Evolutionary conservation across 192 early-diverging fungal genomes (phyloP), one percentile per base, ranked within the genome.

Genomic region (Gryganskiella cystojenkinii): DNA sequence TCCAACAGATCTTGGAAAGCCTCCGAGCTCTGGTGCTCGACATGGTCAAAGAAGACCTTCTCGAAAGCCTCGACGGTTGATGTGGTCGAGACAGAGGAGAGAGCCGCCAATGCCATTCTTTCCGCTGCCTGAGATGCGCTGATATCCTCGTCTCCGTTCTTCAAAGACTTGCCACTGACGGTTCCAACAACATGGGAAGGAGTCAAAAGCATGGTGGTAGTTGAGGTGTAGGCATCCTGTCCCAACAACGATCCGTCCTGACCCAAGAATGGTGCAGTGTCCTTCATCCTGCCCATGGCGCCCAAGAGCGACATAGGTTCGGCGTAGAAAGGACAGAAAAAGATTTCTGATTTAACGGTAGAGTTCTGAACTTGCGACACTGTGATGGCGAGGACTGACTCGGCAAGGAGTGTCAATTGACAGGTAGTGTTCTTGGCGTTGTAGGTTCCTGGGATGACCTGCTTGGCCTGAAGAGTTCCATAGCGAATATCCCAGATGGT

Each of bases 401-500:
- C 82, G 4, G 70, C 60, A 14, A 85, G 70, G 3, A 75, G 61
- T 22, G 79, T 64, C n/a, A 85, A 63, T 52, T 76, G 68, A 49
- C 60, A 69, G 13, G 61, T 69, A 22, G 74, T 69, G 31, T 64
- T 62, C 22, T 50, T 42, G 7, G 61, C 61, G 20, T 45, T 64
- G 37, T 59, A 68, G 2, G 46, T 27, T 25, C 74, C 74, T 20
- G 64, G 63, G 15, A 67, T 24, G 44, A 65, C 22, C 27, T 71
- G 62, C 31, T 80, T 78, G 17, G 85, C 83, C 60, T 86, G 85
- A 3, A 86, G 75, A 4, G 85, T 86, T 43, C 85, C 85, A 42
- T 86, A 86, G 42, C 74, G 67, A 27, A 83, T 60, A 40, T 86
- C 85, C 85, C 85, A 86, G 22, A 86, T 80, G 25, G 79, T 86